These are phyloP conservation scores for Beta vulgaris DNA, from an alignment of 148 eudicot genomes.

Conservation along the genomic window DNA sequence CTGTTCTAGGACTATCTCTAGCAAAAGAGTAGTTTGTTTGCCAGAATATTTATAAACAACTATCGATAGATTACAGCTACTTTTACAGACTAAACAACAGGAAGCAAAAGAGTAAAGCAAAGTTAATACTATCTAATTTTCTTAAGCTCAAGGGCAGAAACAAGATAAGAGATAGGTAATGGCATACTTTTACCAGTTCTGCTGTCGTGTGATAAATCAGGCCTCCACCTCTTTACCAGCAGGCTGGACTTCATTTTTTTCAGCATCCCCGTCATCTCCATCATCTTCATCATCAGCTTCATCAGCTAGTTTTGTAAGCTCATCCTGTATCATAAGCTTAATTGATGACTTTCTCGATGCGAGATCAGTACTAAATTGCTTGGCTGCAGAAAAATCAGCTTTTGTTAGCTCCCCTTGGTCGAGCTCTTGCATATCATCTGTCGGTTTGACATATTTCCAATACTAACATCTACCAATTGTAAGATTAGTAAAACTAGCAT, in stretches of 20 bases:
- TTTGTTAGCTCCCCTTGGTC: neutral
- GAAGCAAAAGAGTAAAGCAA: constrained; percentile 7
- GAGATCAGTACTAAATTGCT: constrained; percentile 60
- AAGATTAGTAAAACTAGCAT: neutral
- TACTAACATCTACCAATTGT: neutral
- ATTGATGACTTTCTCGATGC: constrained; percentile 59
- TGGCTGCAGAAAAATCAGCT: constrained; percentile 40
- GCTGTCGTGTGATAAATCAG: constrained; percentile 27
- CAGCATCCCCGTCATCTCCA: constrained; percentile 43
- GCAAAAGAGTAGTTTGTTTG: constrained; percentile 17
- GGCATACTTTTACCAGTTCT: constrained; percentile 17
- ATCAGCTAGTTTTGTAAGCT: constrained; percentile 86
- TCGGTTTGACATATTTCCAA: neutral
- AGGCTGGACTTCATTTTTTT: constrained; percentile 45
- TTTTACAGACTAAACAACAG: constrained; percentile 27
- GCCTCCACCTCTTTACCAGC: constrained; percentile 45
- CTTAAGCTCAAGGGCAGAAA: neutral
- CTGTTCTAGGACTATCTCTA: constrained; percentile 19
- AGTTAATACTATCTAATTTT: constrained; percentile 23
- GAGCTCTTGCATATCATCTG: too few relatives aligned
- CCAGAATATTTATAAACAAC: constrained; percentile 22
- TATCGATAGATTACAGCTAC: constrained; percentile 35
- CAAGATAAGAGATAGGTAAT: neutral
- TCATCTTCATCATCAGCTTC: constrained; percentile 88
- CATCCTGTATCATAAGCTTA: constrained; percentile 88